Percentiles rank a stretch among this genome's conserved stretches.
phyloP scores from a whole-genome alignment of 1,284 basidiomycete species.

The Coriolopsis trogii region DNA sequence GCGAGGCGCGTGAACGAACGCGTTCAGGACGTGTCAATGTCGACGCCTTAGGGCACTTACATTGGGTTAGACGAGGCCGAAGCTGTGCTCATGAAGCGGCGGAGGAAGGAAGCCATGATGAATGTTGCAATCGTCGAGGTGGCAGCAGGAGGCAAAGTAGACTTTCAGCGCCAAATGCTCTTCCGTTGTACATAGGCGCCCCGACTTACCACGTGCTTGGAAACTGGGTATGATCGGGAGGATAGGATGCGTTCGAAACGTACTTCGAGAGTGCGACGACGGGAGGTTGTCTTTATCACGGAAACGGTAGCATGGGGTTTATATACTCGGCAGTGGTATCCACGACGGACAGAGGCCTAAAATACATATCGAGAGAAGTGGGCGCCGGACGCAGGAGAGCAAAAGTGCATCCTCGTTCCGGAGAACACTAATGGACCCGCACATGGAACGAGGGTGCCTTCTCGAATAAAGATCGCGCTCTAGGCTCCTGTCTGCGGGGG shows the following conservation, averaged over 20 bases:
- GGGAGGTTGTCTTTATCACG: too few species aligned
- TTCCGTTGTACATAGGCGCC: not conserved
- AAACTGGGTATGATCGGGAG: not conserved
- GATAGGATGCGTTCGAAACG: too few species aligned
- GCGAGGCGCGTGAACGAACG: not conserved
- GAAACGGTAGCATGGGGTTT: too few species aligned
- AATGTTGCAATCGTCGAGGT: too few species aligned
- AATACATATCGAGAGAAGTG: too few species aligned
- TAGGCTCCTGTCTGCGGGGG: conserved; percentile 6
- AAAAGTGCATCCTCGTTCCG: conserved; percentile 3
- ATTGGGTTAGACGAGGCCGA: conserved; percentile 32
- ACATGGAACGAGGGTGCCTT: conserved; percentile 16
- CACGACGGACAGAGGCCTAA: not conserved
- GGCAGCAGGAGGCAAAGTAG: conserved; percentile 2
- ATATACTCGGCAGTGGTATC: not conserved
- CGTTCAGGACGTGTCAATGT: conserved; percentile 6
- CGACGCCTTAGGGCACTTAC: conserved; percentile 23
- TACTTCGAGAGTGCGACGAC: too few species aligned
- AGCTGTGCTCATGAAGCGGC: conserved; percentile 38
- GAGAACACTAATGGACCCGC: conserved; percentile 14
- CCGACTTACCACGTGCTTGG: not conserved
- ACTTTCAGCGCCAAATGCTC: too few species aligned
- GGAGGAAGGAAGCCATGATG: conserved; percentile 39
- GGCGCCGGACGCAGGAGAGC: not conserved
- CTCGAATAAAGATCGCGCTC: conserved; percentile 6